These are phyloP conservation scores for Orbilia ellipsospora DNA, from an alignment of 2,329 filamentous ascomycete species.

Conservation along the genomic window DNA sequence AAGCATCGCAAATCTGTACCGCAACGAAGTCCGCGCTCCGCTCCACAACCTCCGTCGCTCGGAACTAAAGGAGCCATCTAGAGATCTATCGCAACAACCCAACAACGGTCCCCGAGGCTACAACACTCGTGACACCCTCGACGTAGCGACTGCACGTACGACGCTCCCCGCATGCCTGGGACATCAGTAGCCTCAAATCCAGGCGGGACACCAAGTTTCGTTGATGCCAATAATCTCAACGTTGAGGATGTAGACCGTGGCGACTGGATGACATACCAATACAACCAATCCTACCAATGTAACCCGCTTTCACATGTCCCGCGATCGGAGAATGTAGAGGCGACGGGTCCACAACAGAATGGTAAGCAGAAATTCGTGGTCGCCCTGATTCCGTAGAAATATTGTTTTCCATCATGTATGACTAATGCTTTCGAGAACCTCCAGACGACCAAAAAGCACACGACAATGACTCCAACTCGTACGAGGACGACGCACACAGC, in stretches of 20 bases:
- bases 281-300: conserved; percentile 18
- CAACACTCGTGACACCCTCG: conserved; percentile 2
- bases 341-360: conserved; percentile 17
- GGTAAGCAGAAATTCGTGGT: conserved; percentile 17
- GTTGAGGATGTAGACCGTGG: conserved; percentile 22
- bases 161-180: conserved; percentile 28
- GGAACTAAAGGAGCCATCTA: too few species aligned
- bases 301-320: conserved; percentile 12
- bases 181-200: conserved; percentile 9
- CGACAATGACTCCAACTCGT: neutral
- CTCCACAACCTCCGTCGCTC: too few species aligned
- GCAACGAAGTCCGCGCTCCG: too few species aligned
- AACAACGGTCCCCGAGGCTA: too few species aligned
- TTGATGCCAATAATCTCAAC: too few species aligned
- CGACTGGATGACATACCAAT: conserved; percentile 18
- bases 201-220: too few species aligned
- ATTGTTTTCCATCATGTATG: neutral
- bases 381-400: neutral
- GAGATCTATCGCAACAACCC: too few species aligned
- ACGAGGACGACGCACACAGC: conserved; percentile 6
- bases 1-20: too few species aligned
- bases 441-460: conserved; percentile 14
- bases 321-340: conserved; percentile 12
- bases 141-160: neutral
- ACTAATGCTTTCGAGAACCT: neutral